Conservation (phyloP, 495 filamentous ascomycete genomes). For the Talaromyces thailandensis region DNA sequence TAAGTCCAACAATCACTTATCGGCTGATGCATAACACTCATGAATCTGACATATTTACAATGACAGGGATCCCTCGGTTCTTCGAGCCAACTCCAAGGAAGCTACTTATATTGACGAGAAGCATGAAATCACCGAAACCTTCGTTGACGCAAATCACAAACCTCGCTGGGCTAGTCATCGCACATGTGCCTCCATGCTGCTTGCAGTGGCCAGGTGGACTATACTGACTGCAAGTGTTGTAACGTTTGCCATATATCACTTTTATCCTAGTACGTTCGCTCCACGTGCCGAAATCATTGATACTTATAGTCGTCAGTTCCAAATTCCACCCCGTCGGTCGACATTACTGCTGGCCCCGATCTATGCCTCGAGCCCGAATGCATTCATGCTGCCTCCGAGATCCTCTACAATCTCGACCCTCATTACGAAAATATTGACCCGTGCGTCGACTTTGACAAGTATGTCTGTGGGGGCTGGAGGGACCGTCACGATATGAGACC, state of each 20-base stretch:
- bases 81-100: not conserved
- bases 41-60: not conserved
- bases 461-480: slow-evolving; percentile 61
- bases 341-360: slow-evolving; percentile 9
- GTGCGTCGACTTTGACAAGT: slow-evolving; percentile 59
- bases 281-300: not conserved
- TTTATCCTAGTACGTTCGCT: not conserved
- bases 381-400: slow-evolving; percentile 57
- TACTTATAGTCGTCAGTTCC: not conserved
- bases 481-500: slow-evolving; percentile 57
- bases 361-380: slow-evolving; percentile 54
- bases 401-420: slow-evolving; percentile 60
- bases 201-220: not conserved
- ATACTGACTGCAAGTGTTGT: not conserved
- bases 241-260: not conserved
- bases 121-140: not conserved
- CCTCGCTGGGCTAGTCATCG: not conserved
- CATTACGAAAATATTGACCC: slow-evolving; percentile 55
- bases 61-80: not conserved
- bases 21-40: not conserved
- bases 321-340: not conserved
- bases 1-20: not conserved
- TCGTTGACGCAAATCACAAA: not conserved
- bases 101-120: not conserved
- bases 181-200: not conserved